A percentile compares a stretch with the other conserved stretches of the same genome.
These are phyloP conservation scores for Glebionis coronaria DNA, from an alignment of 129 eudicot species.

Conservation along the genomic window DNA sequence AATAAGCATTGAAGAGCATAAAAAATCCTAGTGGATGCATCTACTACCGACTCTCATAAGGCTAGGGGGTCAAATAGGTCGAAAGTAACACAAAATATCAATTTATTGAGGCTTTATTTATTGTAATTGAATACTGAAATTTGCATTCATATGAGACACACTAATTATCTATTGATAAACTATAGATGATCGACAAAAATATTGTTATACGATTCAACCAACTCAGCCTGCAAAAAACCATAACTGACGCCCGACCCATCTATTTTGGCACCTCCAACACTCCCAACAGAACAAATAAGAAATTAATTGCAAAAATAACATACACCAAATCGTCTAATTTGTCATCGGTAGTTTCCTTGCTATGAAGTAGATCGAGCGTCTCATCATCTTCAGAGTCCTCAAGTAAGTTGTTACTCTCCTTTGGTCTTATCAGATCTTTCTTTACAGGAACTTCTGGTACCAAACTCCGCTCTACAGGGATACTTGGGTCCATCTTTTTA, in stretches of 20 bases:
- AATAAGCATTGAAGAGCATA: background rate
- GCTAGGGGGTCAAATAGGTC: no score
- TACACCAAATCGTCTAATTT: conserved; percentile 34
- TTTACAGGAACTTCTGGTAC: conserved; percentile 35
- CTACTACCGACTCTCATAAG: no score
- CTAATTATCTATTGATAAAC: no score
- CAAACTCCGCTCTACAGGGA: conserved; percentile 29
- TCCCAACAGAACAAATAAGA: background rate
- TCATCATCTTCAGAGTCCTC: conserved; percentile 45
- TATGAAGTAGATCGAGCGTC: conserved; percentile 34
- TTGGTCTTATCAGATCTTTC: conserved; percentile 31
- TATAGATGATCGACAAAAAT: no score
- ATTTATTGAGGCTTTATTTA: no score
- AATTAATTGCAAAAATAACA: conserved; percentile 28
- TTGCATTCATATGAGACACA: no score
- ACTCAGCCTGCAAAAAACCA: no score
- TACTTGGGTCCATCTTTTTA: conserved; percentile 40
- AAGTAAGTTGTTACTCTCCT: conserved; percentile 8
- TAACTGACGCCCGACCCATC: no score
- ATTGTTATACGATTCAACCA: no score
- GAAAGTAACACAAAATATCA: no score
- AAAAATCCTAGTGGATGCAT: background rate
- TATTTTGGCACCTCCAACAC: no score
- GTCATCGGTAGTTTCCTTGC: conserved; percentile 35
- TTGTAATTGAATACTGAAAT: no score